These are phyloP conservation scores for Gossypioides kirkii DNA, from an alignment of 345 rosid genomes.

Conservation along the genomic window DNA sequence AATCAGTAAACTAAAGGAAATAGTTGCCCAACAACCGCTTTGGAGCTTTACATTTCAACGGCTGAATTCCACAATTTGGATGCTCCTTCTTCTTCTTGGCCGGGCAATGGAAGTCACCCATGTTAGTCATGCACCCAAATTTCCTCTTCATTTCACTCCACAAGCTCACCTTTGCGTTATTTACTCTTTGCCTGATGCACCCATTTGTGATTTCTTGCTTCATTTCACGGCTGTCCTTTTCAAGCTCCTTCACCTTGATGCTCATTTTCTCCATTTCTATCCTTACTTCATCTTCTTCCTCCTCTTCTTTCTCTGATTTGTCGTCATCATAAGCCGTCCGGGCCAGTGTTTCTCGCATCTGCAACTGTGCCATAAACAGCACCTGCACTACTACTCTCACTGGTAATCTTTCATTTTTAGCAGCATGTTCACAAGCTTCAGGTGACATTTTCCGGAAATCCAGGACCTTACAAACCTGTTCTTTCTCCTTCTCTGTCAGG, in stretches of 20 bases:
- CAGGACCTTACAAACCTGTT: too few relatives aligned
- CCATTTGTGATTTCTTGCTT: slow-evolving; percentile 46
- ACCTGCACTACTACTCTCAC: slow-evolving; percentile 56
- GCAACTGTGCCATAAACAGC: slow-evolving; percentile 53
- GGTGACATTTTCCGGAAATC: slow-evolving; percentile 36
- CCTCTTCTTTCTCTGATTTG: slow-evolving; percentile 18
- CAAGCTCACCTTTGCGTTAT: slow-evolving; percentile 40
- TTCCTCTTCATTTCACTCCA: slow-evolving; percentile 88
- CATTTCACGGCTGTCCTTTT: slow-evolving; percentile 43
- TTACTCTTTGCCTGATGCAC: slow-evolving; percentile 26
- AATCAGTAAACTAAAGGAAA: too few relatives aligned
- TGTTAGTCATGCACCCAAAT: slow-evolving; percentile 56
- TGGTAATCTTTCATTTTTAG: slow-evolving; percentile 60
- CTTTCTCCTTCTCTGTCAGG: too few relatives aligned
- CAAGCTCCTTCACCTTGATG: slow-evolving; percentile 54
- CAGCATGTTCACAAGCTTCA: slow-evolving; percentile 61
- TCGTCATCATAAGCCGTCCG: slow-evolving; percentile 26
- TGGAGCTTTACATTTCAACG: not conserved
- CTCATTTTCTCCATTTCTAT: slow-evolving; percentile 55
- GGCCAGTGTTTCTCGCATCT: slow-evolving; percentile 44
- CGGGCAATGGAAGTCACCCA: slow-evolving; percentile 46
- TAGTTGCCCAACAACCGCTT: too few relatives aligned
- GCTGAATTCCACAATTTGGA: slow-evolving; percentile 20
- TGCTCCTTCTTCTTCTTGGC: slow-evolving; percentile 57
- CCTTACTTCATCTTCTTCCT: slow-evolving; percentile 33